These are phyloP conservation scores for Stephanodiscus minutulus DNA, from an alignment of 108 stramenopile species.

Conservation along the genomic window DNA sequence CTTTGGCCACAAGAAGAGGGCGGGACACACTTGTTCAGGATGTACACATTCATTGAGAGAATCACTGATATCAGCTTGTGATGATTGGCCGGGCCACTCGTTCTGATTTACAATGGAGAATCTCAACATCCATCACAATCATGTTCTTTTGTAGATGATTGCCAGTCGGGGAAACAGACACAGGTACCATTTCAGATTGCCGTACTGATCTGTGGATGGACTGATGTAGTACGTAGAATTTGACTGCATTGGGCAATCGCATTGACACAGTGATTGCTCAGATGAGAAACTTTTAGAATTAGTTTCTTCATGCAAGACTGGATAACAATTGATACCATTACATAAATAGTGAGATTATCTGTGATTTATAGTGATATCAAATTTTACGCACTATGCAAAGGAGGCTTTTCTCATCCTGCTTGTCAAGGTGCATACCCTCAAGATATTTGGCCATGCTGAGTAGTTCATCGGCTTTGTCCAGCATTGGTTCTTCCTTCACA, in stretches of 20 bases:
- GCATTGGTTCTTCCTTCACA: too few species aligned
- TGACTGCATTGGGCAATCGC: slow-evolving; percentile 19
- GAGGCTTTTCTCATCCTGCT: too few species aligned
- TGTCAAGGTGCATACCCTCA: too few species aligned
- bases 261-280: slow-evolving; percentile 16
- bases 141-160: slow-evolving; percentile 1
- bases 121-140: slow-evolving; percentile 26
- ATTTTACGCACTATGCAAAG: too few species aligned
- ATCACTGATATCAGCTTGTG: slow-evolving; percentile 16
- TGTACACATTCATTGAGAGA: slow-evolving; percentile 11
- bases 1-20: slow-evolving; percentile 25
- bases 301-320: slow-evolving; percentile 7
- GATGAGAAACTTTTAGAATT: neutral
- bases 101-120: slow-evolving; percentile 32
- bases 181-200: slow-evolving; percentile 17
- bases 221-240: slow-evolving; percentile 25
- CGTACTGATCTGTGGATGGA: slow-evolving; percentile 24
- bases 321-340: neutral
- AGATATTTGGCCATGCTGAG: too few species aligned
- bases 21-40: slow-evolving; percentile 16
- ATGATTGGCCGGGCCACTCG: neutral
- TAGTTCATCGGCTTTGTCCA: too few species aligned
- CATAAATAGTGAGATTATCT: too few species aligned
- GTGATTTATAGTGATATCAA: too few species aligned
- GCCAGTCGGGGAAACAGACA: slow-evolving; percentile 15